phyloP scores from a whole-genome alignment of 2,329 filamentous ascomycete genomes.

The Xylaria multiplex region DNA sequence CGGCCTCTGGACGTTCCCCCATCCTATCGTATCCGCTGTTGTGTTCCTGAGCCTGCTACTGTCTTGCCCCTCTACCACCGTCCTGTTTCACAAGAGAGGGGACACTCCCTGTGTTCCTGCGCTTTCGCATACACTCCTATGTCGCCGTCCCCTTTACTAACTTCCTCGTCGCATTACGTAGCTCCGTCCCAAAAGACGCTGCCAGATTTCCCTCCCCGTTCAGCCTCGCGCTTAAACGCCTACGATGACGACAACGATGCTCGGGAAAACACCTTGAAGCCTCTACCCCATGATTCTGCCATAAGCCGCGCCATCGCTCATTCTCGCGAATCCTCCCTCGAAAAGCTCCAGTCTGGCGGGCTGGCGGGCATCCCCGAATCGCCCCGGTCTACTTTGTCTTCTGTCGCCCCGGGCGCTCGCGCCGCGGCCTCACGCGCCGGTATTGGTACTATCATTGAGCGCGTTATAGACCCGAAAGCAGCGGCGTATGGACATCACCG shows the following conservation, averaged over 20 bases:
- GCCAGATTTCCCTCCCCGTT: constrained; percentile 62
- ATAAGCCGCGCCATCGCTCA: constrained; percentile 56
- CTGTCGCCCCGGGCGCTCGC: constrained; percentile 54
- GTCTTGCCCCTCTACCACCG: constrained; percentile 26
- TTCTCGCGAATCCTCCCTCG: constrained; percentile 68
- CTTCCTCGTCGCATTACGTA: constrained; percentile 48
- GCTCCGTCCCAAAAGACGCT: constrained; percentile 67
- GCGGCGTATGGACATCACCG: constrained; percentile 85
- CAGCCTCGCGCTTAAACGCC: constrained; percentile 61
- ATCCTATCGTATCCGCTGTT: constrained; percentile 27
- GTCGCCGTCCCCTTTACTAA: constrained; percentile 42
- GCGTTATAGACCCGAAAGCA: constrained; percentile 65
- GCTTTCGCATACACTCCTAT: constrained; percentile 23
- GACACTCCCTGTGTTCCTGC: constrained; percentile 35
- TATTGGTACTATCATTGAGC: constrained; percentile 59
- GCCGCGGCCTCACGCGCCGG: constrained; percentile 54
- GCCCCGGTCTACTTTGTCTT: constrained; percentile 45
- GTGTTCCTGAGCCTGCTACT: constrained; percentile 25
- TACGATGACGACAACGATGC: constrained; percentile 59
- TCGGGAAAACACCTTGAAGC: constrained; percentile 64
- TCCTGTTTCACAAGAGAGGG: constrained; percentile 48
- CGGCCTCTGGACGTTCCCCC: constrained; percentile 15
- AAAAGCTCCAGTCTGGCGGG: constrained; percentile 58
- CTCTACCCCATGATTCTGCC: constrained; percentile 54
- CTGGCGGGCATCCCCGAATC: constrained; percentile 49